These are phyloP conservation scores for Aureobasidium sp. DNA, from an alignment of 2,329 filamentous ascomycete species.

Conservation along the genomic window DNA sequence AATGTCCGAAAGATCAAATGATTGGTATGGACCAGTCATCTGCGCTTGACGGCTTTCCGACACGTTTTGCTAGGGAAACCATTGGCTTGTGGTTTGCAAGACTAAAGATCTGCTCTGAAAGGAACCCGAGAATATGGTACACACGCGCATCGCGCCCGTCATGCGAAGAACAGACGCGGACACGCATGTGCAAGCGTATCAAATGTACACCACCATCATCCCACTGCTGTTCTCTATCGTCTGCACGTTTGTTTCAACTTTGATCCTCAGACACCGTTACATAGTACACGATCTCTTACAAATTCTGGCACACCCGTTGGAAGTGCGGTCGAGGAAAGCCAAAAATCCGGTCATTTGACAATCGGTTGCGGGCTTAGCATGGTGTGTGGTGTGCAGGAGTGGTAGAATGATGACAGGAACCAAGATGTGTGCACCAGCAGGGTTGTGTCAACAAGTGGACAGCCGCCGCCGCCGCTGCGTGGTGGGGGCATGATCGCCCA, in stretches of 20 bases:
- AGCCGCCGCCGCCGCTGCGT: not conserved
- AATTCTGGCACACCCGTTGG: too few species aligned
- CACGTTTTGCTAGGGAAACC: not conserved
- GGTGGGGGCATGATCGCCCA: not conserved
- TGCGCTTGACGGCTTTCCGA: too few species aligned
- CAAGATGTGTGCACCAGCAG: not conserved
- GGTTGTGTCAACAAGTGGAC: not conserved
- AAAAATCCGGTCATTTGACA: slow-evolving; percentile 9
- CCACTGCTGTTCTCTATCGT: not conserved
- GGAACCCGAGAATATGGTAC: not conserved
- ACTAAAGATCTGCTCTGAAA: not conserved
- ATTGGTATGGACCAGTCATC: not conserved
- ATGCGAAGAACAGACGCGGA: not conserved
- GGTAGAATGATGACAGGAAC: not conserved
- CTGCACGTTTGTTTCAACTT: not conserved
- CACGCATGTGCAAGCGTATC: not conserved
- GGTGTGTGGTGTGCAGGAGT: not conserved
- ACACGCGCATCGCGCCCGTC: not conserved
- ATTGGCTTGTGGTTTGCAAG: not conserved
- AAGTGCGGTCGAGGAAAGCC: not conserved
- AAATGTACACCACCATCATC: not conserved
- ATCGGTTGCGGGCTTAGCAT: not conserved
- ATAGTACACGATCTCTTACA: not conserved
- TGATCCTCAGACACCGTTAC: not conserved
- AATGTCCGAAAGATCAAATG: not conserved